A percentile compares a stretch with the other conserved stretches of the same genome.
Conservation (phyloP, 225 moss, liverwort and hornwort genomes). For the Bryum argenteum region DNA sequence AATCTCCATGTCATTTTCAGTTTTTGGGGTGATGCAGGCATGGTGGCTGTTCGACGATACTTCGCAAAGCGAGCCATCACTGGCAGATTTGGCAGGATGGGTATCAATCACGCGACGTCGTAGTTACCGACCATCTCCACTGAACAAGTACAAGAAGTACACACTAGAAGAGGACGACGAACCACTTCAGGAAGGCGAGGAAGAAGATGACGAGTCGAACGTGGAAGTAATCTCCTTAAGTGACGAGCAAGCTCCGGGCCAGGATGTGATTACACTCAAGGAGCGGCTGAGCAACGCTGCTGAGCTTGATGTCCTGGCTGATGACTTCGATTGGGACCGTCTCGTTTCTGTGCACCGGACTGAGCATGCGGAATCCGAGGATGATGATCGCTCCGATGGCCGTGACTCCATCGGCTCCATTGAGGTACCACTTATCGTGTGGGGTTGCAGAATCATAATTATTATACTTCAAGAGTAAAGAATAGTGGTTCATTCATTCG, state of each 20-base stretch:
- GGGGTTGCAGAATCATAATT: no score
- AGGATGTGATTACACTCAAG: slow-evolving; percentile 57
- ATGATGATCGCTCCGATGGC: slow-evolving; percentile 45
- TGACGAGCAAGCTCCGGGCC: slow-evolving; percentile 31
- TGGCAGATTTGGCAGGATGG: slow-evolving; percentile 59
- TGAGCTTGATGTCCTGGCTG: slow-evolving; percentile 72
- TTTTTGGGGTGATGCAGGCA: slow-evolving; percentile 38
- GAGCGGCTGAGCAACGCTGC: slow-evolving; percentile 72
- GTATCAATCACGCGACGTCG: slow-evolving; percentile 58
- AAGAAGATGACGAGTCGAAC: slow-evolving; percentile 31
- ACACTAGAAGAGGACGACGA: slow-evolving; percentile 23
- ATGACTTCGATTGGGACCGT: slow-evolving; percentile 61
- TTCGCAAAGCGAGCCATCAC: slow-evolving; percentile 33
- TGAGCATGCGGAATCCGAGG: slow-evolving; percentile 70
- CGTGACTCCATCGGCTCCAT: slow-evolving; percentile 63
- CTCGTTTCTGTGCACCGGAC: slow-evolving; percentile 80
- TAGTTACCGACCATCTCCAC: slow-evolving; percentile 52
- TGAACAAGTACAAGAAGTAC: slow-evolving; percentile 54
- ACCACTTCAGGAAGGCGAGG: slow-evolving; percentile 28
- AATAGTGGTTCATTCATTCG: no score
- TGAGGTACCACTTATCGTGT: slow-evolving; percentile 46
- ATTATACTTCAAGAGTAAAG: no score
- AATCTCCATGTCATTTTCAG: not conserved
- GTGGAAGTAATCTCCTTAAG: slow-evolving; percentile 27
- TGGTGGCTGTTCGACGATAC: slow-evolving; percentile 47